Base-by-base conservation (phyloP, 2,329 filamentous ascomycete species). In the Colletotrichum gloeosporioides region DNA sequence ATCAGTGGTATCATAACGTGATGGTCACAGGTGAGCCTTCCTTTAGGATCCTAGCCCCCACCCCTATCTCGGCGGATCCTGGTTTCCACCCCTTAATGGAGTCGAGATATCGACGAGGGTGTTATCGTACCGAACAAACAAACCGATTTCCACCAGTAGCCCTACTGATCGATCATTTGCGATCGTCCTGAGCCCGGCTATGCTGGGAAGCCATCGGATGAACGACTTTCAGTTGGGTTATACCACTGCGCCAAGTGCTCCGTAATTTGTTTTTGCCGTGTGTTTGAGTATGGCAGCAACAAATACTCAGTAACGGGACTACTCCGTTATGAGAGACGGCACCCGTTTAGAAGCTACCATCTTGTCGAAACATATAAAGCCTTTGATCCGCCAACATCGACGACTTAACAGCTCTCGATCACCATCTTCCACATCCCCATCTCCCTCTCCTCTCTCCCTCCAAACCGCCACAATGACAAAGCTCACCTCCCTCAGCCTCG, bases 311-410 rank as follows among this genome's bases (percentile, higher is more conserved):
- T 6, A 22, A 22, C n/a, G 4, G 6, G 10, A 53, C 44, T 25
- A 4, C 2, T 53, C n/a, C 6, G 1, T 22, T 0, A 22, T 8
- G 10, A 53, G 4, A 12, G 10, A 53, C 10, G 44, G 6, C n/a
- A 13, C n/a, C 13, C 2, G 3, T 13, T 10, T 22, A 13, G n/a
- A 53, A 53, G 44, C 6, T 22, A 8, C 10, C 44, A 3, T 53
- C n/a, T 7, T 53, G 3, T 53, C 44, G 6, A 53, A 13, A 53
- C 44, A 13, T 53, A 53, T 53, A 53, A 53, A 53, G 4, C 44
- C 6, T 25, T 7, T 12, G 15, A 59, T 29, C 55, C 15, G 0
- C 3, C 25, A 0, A 8, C 6, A 2, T 53, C 0, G 6, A 22
- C 59, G 15, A 13, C 5, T 12, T 0, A 0, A 16, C 0, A 34